phyloP scores from a whole-genome alignment of 2,329 filamentous ascomycete genomes.

The Cladosporium sp. region DNA sequence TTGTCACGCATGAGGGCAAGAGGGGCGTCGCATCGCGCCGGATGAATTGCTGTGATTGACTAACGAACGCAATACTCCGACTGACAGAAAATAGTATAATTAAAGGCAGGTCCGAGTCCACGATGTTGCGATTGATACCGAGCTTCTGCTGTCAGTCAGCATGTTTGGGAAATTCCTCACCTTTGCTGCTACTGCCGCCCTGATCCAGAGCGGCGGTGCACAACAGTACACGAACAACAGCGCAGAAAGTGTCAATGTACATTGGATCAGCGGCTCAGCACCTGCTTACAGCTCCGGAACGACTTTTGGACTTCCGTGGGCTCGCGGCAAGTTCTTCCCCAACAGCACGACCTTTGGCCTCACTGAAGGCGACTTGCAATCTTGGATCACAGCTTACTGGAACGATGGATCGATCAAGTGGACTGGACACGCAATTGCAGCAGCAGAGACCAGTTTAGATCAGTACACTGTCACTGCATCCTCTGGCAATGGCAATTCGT shows the following conservation, averaged over 20 bases:
- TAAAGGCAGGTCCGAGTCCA: not conserved
- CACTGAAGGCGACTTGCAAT: conserved; percentile 45
- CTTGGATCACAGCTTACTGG: conserved; percentile 63
- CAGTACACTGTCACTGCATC: conserved; percentile 49
- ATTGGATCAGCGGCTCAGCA: conserved; percentile 21
- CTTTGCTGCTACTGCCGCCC: not conserved
- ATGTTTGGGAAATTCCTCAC: not conserved
- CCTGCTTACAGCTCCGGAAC: conserved; percentile 35
- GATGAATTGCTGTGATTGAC: not conserved
- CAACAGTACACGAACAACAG: not conserved
- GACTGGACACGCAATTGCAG: conserved; percentile 59
- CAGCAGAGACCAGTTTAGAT: conserved; percentile 43
- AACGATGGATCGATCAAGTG: conserved; percentile 63
- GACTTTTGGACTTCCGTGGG: conserved; percentile 46
- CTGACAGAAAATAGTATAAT: not conserved
- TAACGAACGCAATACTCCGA: not conserved
- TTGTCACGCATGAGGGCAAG: conserved; percentile 19
- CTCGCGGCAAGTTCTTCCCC: conserved; percentile 41
- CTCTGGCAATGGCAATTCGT: conserved; percentile 20
- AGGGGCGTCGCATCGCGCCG: conserved; percentile 16
- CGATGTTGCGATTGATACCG: not conserved
- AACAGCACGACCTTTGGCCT: conserved; percentile 40
- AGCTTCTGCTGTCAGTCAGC: conserved; percentile 3
- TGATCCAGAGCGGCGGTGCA: not conserved
- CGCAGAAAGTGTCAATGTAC: conserved; percentile 9